Evolutionary conservation across 192 early-diverging fungal genomes (phyloP).

Genomic region (Coemansia umbellata): DNA sequence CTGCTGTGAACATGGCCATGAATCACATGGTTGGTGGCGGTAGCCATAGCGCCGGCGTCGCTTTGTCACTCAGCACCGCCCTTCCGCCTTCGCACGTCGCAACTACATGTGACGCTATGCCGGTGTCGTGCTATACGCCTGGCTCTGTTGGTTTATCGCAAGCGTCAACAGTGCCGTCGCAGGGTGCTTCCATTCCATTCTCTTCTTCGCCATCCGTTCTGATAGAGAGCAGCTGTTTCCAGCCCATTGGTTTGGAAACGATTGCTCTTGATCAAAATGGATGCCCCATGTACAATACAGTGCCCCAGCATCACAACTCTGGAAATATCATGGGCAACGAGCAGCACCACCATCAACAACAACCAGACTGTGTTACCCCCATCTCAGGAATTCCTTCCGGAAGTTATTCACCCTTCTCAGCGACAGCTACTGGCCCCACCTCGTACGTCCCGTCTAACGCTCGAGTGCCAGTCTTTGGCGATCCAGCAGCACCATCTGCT

Average conservation of each 20-base stretch:
- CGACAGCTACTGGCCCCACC: not conserved
- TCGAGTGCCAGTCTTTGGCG: conserved; percentile 12
- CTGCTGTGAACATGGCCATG: no score
- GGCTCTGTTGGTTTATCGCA: not conserved
- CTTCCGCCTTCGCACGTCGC: no score
- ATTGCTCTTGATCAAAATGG: conserved; percentile 6
- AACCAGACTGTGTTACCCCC: conserved; percentile 4
- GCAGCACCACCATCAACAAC: not conserved
- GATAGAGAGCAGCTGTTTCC: not conserved
- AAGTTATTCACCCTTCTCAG: conserved; percentile 30
- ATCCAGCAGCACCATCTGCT: not conserved
- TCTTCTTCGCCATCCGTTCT: no score
- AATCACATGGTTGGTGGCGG: not conserved
- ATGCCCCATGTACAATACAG: not conserved
- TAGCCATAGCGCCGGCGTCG: not conserved
- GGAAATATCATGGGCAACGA: not conserved
- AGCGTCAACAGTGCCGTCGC: not conserved
- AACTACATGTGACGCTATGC: not conserved
- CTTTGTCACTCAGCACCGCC: no score
- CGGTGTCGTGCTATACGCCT: not conserved
- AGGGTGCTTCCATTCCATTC: no score
- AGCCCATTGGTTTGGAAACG: not conserved
- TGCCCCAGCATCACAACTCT: not conserved
- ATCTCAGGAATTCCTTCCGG: conserved; percentile 4
- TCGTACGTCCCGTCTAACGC: not conserved